Percentiles rank a stretch among this genome's conserved stretches.
Conservation (phyloP, 2,329 filamentous ascomycete genomes). For the Colletotrichum siamense region DNA sequence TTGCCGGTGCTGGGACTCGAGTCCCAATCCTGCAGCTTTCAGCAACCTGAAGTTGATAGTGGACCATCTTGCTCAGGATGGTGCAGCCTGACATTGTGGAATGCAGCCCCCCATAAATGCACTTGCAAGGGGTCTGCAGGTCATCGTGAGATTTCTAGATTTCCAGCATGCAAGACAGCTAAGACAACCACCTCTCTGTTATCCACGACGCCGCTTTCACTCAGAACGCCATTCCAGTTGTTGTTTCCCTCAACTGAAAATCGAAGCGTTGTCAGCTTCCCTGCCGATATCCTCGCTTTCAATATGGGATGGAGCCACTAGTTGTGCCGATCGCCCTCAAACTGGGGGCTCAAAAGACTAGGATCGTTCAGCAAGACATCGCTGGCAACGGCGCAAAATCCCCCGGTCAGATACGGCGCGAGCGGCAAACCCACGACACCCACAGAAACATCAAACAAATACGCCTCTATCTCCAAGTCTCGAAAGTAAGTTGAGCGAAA, state of each 20-base stretch:
- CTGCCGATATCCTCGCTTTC: background rate
- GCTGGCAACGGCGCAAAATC: background rate
- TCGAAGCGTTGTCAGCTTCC: background rate
- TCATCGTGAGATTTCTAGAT: conserved; percentile 3
- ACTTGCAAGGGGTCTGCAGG: conserved; percentile 10
- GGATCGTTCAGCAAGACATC: background rate
- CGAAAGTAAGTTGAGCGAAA: background rate
- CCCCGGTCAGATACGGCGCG: background rate
- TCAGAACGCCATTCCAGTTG: background rate
- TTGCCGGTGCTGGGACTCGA: background rate
- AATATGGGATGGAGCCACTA: conserved; percentile 2
- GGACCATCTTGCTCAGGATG: background rate
- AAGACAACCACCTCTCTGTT: conserved; percentile 1
- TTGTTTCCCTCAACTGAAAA: background rate
- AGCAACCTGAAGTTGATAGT: background rate
- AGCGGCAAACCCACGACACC: background rate
- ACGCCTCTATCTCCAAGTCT: background rate
- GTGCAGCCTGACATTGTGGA: background rate
- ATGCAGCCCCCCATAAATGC: background rate
- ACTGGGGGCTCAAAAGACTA: background rate
- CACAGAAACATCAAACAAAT: background rate
- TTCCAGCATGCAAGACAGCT: background rate
- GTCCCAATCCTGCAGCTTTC: background rate
- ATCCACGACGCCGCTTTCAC: background rate
- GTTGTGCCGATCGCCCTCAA: background rate